A percentile compares a stretch with the other conserved stretches of the same genome.
Evolutionary conservation across 805 yeast genomes (phyloP).

Genomic region (Ogataea naganishii): DNA sequence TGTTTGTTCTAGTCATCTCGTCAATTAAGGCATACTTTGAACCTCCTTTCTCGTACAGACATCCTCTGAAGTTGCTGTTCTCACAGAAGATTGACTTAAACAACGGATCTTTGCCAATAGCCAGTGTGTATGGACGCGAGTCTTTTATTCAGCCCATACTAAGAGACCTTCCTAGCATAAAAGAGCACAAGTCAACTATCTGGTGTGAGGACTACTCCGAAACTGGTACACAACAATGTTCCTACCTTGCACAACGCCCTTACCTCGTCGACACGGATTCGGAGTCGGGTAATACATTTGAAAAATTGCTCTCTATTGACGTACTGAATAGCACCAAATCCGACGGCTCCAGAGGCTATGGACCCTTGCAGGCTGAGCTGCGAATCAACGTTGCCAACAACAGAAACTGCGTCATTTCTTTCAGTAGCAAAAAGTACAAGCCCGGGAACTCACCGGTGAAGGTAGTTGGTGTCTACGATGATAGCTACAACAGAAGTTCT

Average conservation of each 20-base stretch:
- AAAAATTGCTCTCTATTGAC: conserved; percentile 40
- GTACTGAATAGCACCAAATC: conserved; percentile 39
- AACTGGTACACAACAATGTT: conserved; percentile 43
- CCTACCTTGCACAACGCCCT: conserved; percentile 41
- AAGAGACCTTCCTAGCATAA: conserved; percentile 57
- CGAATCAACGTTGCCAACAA: conserved; percentile 49
- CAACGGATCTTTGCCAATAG: conserved; percentile 25
- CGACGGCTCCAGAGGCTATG: conserved; percentile 32
- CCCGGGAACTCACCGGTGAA: conserved; percentile 45
- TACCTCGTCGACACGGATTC: conserved; percentile 32
- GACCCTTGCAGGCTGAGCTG: conserved; percentile 58
- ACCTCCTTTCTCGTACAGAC: conserved; percentile 49
- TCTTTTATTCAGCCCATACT: conserved; percentile 40
- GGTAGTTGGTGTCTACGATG: conserved; percentile 44
- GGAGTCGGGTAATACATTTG: conserved; percentile 21
- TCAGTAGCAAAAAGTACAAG: conserved; percentile 39
- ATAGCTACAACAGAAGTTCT: conserved; percentile 10
- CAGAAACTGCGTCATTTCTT: conserved; percentile 55
- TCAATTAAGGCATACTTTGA: conserved; percentile 28
- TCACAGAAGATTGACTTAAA: conserved; percentile 49
- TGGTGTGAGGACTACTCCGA: conserved; percentile 28
- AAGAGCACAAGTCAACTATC: conserved; percentile 20
- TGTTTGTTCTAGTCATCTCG: conserved; percentile 30
- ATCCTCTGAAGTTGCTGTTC: conserved; percentile 69
- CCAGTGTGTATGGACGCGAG: conserved; percentile 41